Conservation (phyloP, 495 filamentous ascomycete species). For the Massariosphaeria phaeospora region DNA sequence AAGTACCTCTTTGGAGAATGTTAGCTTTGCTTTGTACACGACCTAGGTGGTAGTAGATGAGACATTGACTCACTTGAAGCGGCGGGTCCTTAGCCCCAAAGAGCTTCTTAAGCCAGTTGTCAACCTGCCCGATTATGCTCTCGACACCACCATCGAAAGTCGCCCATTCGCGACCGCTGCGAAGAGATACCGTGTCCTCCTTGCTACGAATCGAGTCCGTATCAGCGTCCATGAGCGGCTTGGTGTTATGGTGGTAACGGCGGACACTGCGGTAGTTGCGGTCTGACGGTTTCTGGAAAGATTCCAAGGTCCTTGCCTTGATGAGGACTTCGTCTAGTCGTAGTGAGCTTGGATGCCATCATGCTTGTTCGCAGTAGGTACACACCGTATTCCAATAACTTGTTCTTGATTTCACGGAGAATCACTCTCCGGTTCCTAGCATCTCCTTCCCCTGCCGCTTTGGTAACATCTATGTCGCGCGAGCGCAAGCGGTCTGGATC, state of each 20-base stretch:
- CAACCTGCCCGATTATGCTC: slow-evolving; percentile 26
- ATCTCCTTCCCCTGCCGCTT: slow-evolving; percentile 10
- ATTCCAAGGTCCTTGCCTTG: slow-evolving; percentile 38
- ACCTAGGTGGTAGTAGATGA: background rate
- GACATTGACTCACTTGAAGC: background rate
- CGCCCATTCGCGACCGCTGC: slow-evolving; percentile 41
- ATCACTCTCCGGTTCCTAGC: slow-evolving; percentile 31
- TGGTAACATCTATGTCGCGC: slow-evolving; percentile 18
- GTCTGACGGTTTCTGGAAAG: slow-evolving; percentile 37
- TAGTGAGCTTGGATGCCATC: slow-evolving; percentile 3
- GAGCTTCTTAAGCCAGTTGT: slow-evolving; percentile 30
- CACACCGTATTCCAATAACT: slow-evolving; percentile 40
- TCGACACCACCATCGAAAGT: slow-evolving; percentile 43
- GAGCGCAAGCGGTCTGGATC: slow-evolving; percentile 24
- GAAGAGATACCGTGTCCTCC: slow-evolving; percentile 43
- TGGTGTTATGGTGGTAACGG: slow-evolving; percentile 37
- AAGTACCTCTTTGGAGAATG: slow-evolving; percentile 6
- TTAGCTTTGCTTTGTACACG: background rate
- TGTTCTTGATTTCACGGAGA: slow-evolving; percentile 33
- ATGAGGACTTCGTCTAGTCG: slow-evolving; percentile 36
- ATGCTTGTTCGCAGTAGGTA: slow-evolving; percentile 6
- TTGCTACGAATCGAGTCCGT: slow-evolving; percentile 38
- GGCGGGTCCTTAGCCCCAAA: slow-evolving; percentile 10
- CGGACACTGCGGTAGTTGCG: slow-evolving; percentile 42
- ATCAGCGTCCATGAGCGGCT: slow-evolving; percentile 35